A percentile compares a stretch with the other conserved stretches of the same genome.
Evolutionary conservation across 768 basidiomycete species (phyloP).

Genomic region (Phylloporus scabripes): DNA sequence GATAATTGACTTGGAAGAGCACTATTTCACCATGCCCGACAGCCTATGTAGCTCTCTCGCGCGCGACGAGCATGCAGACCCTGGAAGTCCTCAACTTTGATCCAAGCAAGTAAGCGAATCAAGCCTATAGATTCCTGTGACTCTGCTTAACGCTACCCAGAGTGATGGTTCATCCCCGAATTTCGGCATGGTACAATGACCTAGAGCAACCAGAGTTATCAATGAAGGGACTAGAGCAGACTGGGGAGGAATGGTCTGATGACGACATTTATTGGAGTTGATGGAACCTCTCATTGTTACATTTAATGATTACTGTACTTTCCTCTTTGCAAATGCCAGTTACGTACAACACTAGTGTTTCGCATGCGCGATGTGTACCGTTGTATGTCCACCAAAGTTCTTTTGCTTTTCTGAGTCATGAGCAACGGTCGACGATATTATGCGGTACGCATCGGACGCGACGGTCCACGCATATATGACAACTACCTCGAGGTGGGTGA

Average conservation of each 20-base stretch:
- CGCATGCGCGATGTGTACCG: not conserved
- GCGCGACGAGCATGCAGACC: conserved; percentile 60
- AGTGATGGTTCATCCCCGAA: conserved; percentile 59
- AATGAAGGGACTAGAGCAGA: conserved; percentile 8
- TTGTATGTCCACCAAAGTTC: not conserved
- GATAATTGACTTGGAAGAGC: not conserved
- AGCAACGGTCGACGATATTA: conserved; percentile 25
- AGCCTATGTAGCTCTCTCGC: conserved; percentile 72
- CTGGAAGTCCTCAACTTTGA: conserved; percentile 65
- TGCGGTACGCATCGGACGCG: conserved; percentile 32
- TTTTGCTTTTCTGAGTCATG: conserved; percentile 5
- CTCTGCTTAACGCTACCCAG: conserved; percentile 30
- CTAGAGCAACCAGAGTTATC: conserved; percentile 17
- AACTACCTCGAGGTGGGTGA: conserved; percentile 20
- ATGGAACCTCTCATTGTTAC: no score
- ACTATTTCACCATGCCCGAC: not conserved
- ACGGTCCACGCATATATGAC: conserved; percentile 31
- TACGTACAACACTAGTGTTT: not conserved
- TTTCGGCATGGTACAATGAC: conserved; percentile 50
- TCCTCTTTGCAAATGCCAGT: not conserved
- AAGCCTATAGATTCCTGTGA: not conserved
- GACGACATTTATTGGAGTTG: conserved; percentile 30
- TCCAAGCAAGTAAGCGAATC: conserved; percentile 43
- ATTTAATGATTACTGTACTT: no score
- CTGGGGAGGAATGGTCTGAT: conserved; percentile 17